Conservation (phyloP, 2,329 filamentous ascomycete genomes). For the Fusarium sarcochroum region DNA sequence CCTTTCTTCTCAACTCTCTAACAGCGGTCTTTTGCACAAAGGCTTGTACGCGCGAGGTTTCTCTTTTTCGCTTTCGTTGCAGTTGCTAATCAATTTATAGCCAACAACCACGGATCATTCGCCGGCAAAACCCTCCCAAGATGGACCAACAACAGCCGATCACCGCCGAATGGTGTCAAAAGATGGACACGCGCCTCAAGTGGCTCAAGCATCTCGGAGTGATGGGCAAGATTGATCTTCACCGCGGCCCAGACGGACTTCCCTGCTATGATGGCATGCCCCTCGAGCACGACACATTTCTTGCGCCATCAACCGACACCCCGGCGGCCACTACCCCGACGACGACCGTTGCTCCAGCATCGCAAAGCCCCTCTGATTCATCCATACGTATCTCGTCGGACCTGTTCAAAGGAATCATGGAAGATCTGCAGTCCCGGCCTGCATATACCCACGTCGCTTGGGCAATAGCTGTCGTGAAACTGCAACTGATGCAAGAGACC, state of each 20-base stretch:
- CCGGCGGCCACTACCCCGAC: background rate
- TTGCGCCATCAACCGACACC: background rate
- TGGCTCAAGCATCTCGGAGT: background rate
- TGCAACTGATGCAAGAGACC: background rate
- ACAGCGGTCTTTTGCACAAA: too few relatives aligned
- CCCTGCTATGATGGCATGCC: background rate
- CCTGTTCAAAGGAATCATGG: background rate
- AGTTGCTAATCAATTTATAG: background rate
- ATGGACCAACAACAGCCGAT: background rate
- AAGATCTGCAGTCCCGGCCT: background rate
- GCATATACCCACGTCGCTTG: background rate
- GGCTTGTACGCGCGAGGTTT: too few relatives aligned
- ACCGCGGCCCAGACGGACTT: background rate
- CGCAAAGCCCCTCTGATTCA: background rate
- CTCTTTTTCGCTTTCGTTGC: too few relatives aligned
- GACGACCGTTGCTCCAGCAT: background rate
- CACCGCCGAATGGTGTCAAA: background rate
- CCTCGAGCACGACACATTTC: background rate
- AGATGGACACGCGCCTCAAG: background rate
- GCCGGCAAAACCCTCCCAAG: background rate
- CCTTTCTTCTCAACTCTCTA: too few relatives aligned
- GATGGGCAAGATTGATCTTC: background rate
- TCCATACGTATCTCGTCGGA: background rate
- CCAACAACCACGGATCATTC: too few relatives aligned
- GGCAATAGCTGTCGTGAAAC: background rate